phyloP scores from a whole-genome alignment of 176 grass and related monocot species.

The Musa acuminata region DNA sequence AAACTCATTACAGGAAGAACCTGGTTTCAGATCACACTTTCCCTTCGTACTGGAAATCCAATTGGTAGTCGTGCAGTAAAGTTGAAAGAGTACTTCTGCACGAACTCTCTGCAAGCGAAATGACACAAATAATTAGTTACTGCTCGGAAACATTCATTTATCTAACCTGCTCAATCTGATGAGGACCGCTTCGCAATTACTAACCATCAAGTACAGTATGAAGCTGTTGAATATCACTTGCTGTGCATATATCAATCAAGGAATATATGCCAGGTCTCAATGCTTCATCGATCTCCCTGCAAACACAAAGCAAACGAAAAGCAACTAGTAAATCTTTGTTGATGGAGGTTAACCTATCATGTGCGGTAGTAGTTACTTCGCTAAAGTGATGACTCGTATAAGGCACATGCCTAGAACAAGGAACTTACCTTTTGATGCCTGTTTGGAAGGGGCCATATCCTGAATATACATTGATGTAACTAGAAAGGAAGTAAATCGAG shows the following conservation, averaged over 20 bases:
- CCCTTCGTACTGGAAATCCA: constrained; percentile 83
- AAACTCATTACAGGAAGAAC: background rate
- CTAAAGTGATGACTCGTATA: too few species aligned
- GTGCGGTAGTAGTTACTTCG: constrained; percentile 6
- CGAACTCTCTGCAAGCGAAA: constrained; percentile 58
- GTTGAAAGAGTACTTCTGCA: constrained; percentile 72
- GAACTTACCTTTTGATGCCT: constrained; percentile 74
- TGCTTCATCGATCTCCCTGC: constrained; percentile 76
- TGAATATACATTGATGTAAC: constrained; percentile 75
- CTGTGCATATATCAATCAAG: constrained; percentile 80
- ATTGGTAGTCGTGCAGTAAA: constrained; percentile 64
- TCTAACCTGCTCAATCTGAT: constrained; percentile 1
- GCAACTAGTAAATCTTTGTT: background rate
- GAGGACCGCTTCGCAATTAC: constrained; percentile 2
- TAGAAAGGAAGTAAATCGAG: constrained; percentile 69
- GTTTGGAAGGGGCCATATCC: constrained; percentile 63
- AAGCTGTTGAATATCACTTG: constrained; percentile 86
- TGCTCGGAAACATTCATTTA: constrained; percentile 2
- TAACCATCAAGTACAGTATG: constrained; percentile 86
- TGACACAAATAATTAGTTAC: constrained; percentile 15
- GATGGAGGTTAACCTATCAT: constrained; percentile 1
- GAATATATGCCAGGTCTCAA: constrained; percentile 87
- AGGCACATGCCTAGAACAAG: too few species aligned
- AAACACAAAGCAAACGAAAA: constrained; percentile 9
- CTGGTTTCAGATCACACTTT: constrained; percentile 51